Percentiles rank a stretch among this genome's conserved stretches.
These are phyloP conservation scores for Aureobasidium sp. DNA, from an alignment of 2,329 filamentous ascomycete genomes.

Conservation along the genomic window DNA sequence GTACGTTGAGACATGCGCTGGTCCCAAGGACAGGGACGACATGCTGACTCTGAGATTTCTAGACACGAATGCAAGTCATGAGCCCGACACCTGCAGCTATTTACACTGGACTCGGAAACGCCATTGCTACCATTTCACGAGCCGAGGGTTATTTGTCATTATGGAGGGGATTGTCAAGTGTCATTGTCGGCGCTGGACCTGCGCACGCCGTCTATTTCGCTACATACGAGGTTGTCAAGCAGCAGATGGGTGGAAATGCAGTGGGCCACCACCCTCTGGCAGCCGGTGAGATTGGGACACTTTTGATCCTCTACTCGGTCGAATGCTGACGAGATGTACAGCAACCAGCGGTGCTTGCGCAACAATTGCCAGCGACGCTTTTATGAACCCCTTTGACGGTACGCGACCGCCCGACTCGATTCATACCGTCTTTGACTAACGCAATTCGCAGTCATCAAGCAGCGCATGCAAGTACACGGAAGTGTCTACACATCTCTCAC, in stretches of 20 bases:
- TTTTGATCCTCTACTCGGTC: neutral
- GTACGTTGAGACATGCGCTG: conserved; percentile 57
- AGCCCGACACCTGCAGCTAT: conserved; percentile 83
- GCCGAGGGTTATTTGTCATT: conserved; percentile 91
- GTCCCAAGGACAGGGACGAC: neutral
- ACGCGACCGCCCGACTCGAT: conserved; percentile 37
- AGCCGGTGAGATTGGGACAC: conserved; percentile 68
- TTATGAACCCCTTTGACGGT: conserved; percentile 99
- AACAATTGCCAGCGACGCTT: conserved; percentile 96
- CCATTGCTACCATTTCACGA: conserved; percentile 91
- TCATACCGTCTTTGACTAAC: conserved; percentile 4
- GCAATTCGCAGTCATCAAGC: conserved; percentile 86
- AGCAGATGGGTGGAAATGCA: conserved; percentile 93
- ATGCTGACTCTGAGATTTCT: conserved; percentile 20
- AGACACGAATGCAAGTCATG: conserved; percentile 99
- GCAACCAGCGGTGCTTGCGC: conserved; percentile 94
- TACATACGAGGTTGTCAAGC: conserved; percentile 98
- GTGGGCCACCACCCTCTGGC: conserved; percentile 93
- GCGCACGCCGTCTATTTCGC: conserved; percentile 99
- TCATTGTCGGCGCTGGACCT: conserved; percentile 94
- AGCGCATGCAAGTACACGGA: conserved; percentile 98
- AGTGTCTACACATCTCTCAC: conserved; percentile 90
- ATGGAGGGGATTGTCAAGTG: conserved; percentile 97
- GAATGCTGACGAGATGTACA: conserved; percentile 42
- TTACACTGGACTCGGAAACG: conserved; percentile 92